phyloP scores from a whole-genome alignment of 2,329 filamentous ascomycete species.

The Fusarium sp. region DNA sequence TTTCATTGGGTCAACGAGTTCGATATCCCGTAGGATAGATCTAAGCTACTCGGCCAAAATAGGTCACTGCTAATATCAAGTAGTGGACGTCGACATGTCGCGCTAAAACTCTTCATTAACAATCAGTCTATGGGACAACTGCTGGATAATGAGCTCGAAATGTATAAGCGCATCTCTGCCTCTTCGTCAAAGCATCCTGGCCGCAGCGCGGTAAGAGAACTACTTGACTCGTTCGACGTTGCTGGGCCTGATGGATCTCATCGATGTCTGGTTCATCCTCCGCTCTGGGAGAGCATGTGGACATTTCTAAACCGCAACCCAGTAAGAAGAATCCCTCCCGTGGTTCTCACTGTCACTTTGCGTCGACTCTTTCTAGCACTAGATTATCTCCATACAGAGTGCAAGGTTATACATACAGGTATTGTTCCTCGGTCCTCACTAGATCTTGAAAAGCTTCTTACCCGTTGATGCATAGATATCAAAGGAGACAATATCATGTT shows the following conservation, averaged over 20 bases:
- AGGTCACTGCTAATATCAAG: background rate
- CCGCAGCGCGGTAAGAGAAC: slow-evolving; percentile 41
- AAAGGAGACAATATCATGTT: slow-evolving; percentile 59
- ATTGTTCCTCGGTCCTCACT: too few relatives aligned
- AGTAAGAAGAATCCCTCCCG: slow-evolving; percentile 46
- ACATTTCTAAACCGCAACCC: slow-evolving; percentile 53
- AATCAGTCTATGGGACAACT: slow-evolving; percentile 36
- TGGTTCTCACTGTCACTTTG: slow-evolving; percentile 49
- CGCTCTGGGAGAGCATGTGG: slow-evolving; percentile 54
- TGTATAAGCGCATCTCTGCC: slow-evolving; percentile 52
- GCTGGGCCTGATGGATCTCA: slow-evolving; percentile 48
- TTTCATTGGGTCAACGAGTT: background rate
- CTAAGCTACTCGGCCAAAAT: background rate
- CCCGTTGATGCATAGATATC: slow-evolving; percentile 49
- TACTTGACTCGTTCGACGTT: slow-evolving; percentile 52
- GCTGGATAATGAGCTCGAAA: slow-evolving; percentile 50
- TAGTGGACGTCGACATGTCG: slow-evolving; percentile 44
- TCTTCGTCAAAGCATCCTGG: slow-evolving; percentile 44
- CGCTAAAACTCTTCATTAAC: slow-evolving; percentile 47
- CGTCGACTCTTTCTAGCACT: slow-evolving; percentile 53
- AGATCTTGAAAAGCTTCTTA: too few relatives aligned
- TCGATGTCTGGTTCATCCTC: slow-evolving; percentile 51
- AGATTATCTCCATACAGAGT: slow-evolving; percentile 58
- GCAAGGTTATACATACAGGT: slow-evolving; percentile 57
- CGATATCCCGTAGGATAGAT: background rate